phyloP scores from a whole-genome alignment of 164 flowering plant genomes.

The Umbellularia californica region DNA sequence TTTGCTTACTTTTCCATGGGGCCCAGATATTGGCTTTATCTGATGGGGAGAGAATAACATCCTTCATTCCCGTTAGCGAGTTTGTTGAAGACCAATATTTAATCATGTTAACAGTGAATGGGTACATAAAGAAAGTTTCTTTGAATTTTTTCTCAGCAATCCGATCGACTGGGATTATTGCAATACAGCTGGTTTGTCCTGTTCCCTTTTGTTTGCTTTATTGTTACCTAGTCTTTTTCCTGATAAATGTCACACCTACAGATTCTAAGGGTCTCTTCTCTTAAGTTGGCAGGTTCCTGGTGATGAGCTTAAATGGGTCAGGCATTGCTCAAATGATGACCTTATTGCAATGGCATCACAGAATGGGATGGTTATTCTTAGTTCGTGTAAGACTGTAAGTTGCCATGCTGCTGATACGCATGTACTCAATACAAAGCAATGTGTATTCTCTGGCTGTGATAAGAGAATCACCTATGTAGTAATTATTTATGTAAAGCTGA shows the following conservation, averaged over 20 bases:
- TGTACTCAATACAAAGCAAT: background rate
- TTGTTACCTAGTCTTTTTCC: background rate
- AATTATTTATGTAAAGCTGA: no score
- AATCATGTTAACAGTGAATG: conserved; percentile 88
- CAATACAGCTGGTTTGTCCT: conserved; percentile 82
- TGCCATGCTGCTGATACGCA: background rate
- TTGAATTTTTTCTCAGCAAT: conserved; percentile 77
- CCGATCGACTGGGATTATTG: conserved; percentile 86
- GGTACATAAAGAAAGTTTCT: conserved; percentile 90
- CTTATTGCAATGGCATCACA: conserved; percentile 93
- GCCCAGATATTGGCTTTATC: conserved; percentile 79
- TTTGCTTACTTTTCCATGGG: conserved; percentile 4
- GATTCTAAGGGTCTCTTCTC: conserved; percentile 10
- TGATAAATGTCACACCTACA: background rate
- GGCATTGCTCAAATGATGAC: conserved; percentile 78
- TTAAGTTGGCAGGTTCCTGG: conserved; percentile 71
- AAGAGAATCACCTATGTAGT: background rate
- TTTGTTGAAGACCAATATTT: conserved; percentile 81
- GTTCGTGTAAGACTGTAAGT: conserved; percentile 70
- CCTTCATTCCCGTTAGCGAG: conserved; percentile 87
- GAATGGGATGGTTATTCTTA: conserved; percentile 79
- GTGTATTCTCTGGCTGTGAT: background rate
- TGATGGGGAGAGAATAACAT: conserved; percentile 94
- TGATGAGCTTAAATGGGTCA: conserved; percentile 97
- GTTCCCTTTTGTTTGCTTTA: conserved; percentile 3